Conservation (phyloP, 2,329 filamentous ascomycete species). For the Clonostachys chloroleuca region DNA sequence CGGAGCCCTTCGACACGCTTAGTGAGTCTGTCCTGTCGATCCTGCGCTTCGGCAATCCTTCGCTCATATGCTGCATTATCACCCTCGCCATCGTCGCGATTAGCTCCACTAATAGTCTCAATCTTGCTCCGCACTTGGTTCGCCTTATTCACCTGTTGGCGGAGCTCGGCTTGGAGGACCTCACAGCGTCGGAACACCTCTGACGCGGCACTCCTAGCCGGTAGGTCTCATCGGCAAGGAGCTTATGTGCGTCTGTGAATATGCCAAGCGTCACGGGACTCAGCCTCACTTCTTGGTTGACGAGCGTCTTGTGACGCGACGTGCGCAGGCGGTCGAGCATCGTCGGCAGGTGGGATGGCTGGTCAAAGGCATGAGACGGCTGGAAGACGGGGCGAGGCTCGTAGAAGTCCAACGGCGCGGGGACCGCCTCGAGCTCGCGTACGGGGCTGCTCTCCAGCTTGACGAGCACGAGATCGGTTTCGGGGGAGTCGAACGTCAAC, state of each 20-base stretch:
- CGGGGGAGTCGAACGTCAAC: constrained; percentile 54
- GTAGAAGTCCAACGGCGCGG: constrained; percentile 42
- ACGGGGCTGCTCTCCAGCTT: constrained; percentile 28
- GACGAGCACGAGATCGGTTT: constrained; percentile 35
- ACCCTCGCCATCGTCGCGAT: constrained; percentile 42
- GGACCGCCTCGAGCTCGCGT: not conserved
- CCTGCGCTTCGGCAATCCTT: constrained; percentile 48
- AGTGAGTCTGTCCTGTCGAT: constrained; percentile 51
- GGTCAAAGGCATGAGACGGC: constrained; percentile 55
- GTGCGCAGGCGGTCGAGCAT: constrained; percentile 54
- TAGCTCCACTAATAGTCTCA: constrained; percentile 51
- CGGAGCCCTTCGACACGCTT: constrained; percentile 56
- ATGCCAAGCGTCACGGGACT: constrained; percentile 67
- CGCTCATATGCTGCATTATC: constrained; percentile 54
- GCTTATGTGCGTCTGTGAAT: constrained; percentile 68
- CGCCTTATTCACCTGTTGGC: constrained; percentile 61
- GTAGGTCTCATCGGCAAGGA: constrained; percentile 66
- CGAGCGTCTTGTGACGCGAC: constrained; percentile 53
- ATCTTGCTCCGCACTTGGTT: constrained; percentile 62
- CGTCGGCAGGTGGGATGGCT: constrained; percentile 48
- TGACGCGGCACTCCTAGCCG: constrained; percentile 64
- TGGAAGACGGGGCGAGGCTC: constrained; percentile 65
- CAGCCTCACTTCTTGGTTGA: constrained; percentile 65
- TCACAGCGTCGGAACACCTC: constrained; percentile 71
- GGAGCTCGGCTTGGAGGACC: constrained; percentile 62